Base-by-base conservation (phyloP, 768 basidiomycete species). In the Lepiota subincarnata region DNA sequence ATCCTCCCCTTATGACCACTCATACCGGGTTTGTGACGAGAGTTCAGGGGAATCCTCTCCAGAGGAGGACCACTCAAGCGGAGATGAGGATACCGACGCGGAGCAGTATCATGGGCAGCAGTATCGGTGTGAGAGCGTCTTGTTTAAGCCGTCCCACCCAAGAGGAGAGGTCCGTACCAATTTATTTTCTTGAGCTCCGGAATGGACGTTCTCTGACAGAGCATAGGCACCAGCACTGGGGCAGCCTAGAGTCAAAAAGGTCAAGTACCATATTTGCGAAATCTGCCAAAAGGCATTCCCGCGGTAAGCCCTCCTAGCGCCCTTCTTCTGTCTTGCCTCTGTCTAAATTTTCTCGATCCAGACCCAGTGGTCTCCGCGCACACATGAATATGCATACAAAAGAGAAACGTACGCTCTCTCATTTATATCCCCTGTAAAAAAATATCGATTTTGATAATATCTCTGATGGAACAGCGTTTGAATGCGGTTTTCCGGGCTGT, bases 401-500 rank as follows among this genome's bases (percentile, higher is more conserved):
- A 43, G 64, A 66, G 31, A 68, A 66, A 59, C 69, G 69, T 69
- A 57, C 10, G 64, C 56, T 37, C n/a, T 19, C 4, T 28, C 31
- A 22, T 49, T 22, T 24, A 16, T 5, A 13, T 42, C 22, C 11
- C 14, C 4, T 16, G 4, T 19, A 28, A 42, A 37, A 41, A 28
- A 28, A 7, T 7, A 38, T 6, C 22, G 1, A 10, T 4, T 49
- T 19, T 37, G 26, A 12, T 24, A 5, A 2, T 24, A 24, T 24
- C 3, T n/a, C 22, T 8, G 24, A 36, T 34, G 19, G 10, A 31
- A 13, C 19, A 70, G 69, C 68, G 3, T 69, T 62, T 48, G 55
- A 55, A n/a, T 85, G 83, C 64, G 73, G 71, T 0, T 75, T 79
- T 35, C 66, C 74, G 18, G 71, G 71, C 18, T 86, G 83, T 61